phyloP scores from a whole-genome alignment of 805 yeast species.

The Saccharomyces paradoxus region DNA sequence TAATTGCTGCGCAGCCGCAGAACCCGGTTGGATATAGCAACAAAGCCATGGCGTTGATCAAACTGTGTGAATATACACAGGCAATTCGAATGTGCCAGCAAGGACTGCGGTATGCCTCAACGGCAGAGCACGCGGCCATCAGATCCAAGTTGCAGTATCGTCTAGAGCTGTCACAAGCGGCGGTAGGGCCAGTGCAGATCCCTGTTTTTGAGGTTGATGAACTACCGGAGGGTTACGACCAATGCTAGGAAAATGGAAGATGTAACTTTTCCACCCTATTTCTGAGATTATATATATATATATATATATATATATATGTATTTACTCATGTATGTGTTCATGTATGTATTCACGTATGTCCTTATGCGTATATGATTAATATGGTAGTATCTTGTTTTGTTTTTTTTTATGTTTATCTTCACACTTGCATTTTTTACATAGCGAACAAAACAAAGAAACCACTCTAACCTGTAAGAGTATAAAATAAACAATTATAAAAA shows the following conservation, averaged over 20 bases:
- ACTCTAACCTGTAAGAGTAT: too few species aligned
- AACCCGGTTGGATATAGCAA: constrained; percentile 59
- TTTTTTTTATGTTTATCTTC: too few species aligned
- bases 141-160: constrained; percentile 5
- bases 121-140: not conserved
- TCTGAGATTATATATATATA: not conserved
- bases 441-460: too few species aligned
- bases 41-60: constrained; percentile 56
- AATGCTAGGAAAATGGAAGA: not conserved
- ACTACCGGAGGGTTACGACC: constrained; percentile 1
- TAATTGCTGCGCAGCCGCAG: constrained; percentile 40
- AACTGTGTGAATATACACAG: constrained; percentile 39
- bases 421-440: too few species aligned
- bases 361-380: too few species aligned
- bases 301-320: not conserved
- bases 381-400: too few species aligned
- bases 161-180: constrained; percentile 3
- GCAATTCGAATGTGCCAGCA: constrained; percentile 43
- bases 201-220: not conserved
- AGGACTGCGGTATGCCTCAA: constrained; percentile 33
- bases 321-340: too few species aligned
- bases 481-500: too few species aligned
- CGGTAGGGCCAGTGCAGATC: not conserved
- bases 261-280: not conserved
- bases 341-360: too few species aligned